Evolutionary conservation across 78 protist species (phyloP).

Genomic region (Fonticula alba): DNA sequence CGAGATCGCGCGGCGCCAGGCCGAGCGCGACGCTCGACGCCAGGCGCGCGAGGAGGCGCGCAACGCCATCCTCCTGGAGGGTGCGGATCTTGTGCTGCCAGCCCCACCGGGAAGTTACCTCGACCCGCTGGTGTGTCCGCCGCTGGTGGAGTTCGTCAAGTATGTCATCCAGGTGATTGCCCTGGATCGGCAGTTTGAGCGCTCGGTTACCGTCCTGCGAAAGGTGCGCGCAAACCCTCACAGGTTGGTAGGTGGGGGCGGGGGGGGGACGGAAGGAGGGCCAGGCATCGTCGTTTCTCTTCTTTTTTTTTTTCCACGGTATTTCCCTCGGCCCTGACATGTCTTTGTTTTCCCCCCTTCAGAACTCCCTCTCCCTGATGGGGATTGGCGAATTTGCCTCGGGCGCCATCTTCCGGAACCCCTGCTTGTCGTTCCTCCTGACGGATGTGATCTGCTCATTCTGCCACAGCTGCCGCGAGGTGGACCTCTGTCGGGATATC

Average conservation of each 20-base stretch:
- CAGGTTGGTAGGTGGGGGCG: neutral
- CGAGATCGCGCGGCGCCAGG: too few species aligned
- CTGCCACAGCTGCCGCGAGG: conserved; percentile 33
- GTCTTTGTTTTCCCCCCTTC: neutral
- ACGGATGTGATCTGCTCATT: conserved; percentile 42
- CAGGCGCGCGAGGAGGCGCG: too few species aligned
- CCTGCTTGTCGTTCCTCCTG: conserved; percentile 27
- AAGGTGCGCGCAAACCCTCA: neutral
- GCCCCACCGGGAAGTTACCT: too few species aligned
- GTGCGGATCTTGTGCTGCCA: too few species aligned
- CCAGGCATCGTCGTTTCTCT: too few species aligned
- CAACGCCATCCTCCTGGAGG: too few species aligned
- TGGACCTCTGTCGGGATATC: conserved; percentile 34
- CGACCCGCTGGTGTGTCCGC: too few species aligned
- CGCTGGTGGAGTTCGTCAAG: neutral
- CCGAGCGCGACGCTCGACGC: too few species aligned
- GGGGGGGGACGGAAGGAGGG: conserved; percentile 9
- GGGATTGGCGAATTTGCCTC: conserved; percentile 38
- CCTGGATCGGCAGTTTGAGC: too few species aligned
- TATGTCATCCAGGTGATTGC: conserved; percentile 1
- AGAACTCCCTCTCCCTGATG: conserved; percentile 21
- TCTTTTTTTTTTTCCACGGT: too few species aligned
- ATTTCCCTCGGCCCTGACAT: too few species aligned
- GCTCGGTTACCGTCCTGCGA: conserved; percentile 2
- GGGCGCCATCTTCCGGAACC: conserved; percentile 32